Conservation (phyloP, 352 stramenopile genomes). For the Phytophthora idaei region DNA sequence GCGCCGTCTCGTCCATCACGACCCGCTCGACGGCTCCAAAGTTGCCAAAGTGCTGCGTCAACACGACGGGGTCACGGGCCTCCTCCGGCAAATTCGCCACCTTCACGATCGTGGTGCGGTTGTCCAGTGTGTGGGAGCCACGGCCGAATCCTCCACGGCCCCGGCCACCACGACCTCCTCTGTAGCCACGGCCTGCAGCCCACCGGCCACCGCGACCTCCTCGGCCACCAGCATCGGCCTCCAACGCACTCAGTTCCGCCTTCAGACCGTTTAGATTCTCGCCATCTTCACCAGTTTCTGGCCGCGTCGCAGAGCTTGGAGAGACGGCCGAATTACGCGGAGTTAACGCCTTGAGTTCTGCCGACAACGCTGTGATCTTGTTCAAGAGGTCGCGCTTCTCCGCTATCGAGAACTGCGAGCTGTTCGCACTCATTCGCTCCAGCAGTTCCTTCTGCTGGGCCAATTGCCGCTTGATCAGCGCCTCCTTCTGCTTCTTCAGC, state of each 20-base stretch:
- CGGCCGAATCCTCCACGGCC: conserved; percentile 49
- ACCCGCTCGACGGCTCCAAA: conserved; percentile 85
- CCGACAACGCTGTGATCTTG: conserved; percentile 82
- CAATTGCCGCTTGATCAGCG: conserved; percentile 80
- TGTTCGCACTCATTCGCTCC: conserved; percentile 83
- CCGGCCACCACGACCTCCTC: conserved; percentile 57
- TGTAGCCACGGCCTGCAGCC: conserved; percentile 49
- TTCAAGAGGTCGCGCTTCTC: conserved; percentile 84
- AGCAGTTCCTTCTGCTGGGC: conserved; percentile 84
- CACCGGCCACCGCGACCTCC: conserved; percentile 49
- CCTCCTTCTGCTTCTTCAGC: conserved; percentile 86
- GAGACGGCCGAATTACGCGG: conserved; percentile 34
- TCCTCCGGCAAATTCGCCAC: conserved; percentile 78
- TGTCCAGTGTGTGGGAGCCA: conserved; percentile 78
- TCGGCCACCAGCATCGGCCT: conserved; percentile 49
- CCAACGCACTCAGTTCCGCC: conserved; percentile 68
- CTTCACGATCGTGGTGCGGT: conserved; percentile 86
- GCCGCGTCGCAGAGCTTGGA: conserved; percentile 14
- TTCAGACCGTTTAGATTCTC: conserved; percentile 62
- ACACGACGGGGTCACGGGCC: conserved; percentile 69
- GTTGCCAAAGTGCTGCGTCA: conserved; percentile 88
- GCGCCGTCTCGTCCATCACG: conserved; percentile 55
- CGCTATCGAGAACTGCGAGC: conserved; percentile 60
- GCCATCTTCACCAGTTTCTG: conserved; percentile 15
- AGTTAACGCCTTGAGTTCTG: conserved; percentile 71